phyloP scores from a whole-genome alignment of 176 grass and related monocot genomes.

The Triticum aestivum region IWGSC_CS_RefSeq_v2.1 NC_057802.1:63538398-63538897 shows the following conservation, averaged over 20 bases:
- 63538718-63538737: not conserved
- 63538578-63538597: slow-evolving; percentile 95
- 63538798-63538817: not conserved
- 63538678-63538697: slow-evolving; percentile 9
- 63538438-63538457: slow-evolving; percentile 68
- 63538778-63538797: not conserved
- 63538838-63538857: not conserved
- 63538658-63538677: slow-evolving; percentile 82
- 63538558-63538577: slow-evolving; percentile 78
- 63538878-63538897: too few relatives aligned
- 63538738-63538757: not conserved
- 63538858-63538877: not conserved
- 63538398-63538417: slow-evolving; percentile 95
- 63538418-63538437: slow-evolving; percentile 92
- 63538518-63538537: slow-evolving; percentile 85
- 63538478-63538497: not conserved
- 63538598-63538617: slow-evolving; percentile 82
- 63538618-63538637: slow-evolving; percentile 86
- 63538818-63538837: not conserved
- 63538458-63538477: slow-evolving; percentile 16
- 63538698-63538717: not conserved
- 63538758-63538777: not conserved
- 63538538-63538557: slow-evolving; percentile 86
- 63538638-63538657: slow-evolving; percentile 98
- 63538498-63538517: not conserved